phyloP scores from a whole-genome alignment of 2,329 filamentous ascomycete genomes.

The Myriosclerotinia curreyana region DNA sequence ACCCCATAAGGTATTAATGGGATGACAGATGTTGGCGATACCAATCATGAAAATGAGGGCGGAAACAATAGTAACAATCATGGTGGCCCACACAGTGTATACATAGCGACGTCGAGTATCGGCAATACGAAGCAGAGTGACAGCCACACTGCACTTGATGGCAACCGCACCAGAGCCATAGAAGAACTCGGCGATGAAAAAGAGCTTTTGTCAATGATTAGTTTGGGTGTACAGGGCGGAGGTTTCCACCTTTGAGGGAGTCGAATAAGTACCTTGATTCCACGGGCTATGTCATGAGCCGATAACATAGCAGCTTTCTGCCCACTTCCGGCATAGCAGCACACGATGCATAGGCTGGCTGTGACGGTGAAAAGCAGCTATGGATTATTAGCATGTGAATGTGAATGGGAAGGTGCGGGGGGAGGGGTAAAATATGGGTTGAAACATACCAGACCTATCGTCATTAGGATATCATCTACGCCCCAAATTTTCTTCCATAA shows the following conservation, averaged over 20 bases:
- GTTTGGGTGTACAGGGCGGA: not conserved
- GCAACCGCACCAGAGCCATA: constrained; percentile 39
- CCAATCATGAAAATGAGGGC: constrained; percentile 36
- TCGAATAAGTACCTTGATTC: constrained; percentile 30
- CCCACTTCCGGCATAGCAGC: constrained; percentile 36
- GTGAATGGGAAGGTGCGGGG: not conserved
- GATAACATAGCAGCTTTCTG: constrained; percentile 29
- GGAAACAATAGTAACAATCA: constrained; percentile 30
- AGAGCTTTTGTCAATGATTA: constrained; percentile 34
- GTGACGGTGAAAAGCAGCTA: constrained; percentile 19
- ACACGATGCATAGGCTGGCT: constrained; percentile 31
- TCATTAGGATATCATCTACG: constrained; percentile 36
- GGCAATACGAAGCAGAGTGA: constrained; percentile 39
- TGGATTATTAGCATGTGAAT: not conserved
- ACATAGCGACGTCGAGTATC: constrained; percentile 35
- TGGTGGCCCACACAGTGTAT: constrained; percentile 36
- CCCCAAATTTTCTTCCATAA: constrained; percentile 35
- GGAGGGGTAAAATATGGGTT: not conserved
- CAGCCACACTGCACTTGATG: constrained; percentile 38
- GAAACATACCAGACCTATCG: constrained; percentile 33
- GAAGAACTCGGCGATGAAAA: constrained; percentile 43
- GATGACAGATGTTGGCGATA: constrained; percentile 39
- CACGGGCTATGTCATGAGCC: constrained; percentile 26
- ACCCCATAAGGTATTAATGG: constrained; percentile 38
- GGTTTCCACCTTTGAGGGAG: not conserved